A percentile compares a stretch with the other conserved stretches of the same genome.
Evolutionary conservation across 169 alveolate species (phyloP).

Genomic region (Eimeria maxima): DNA sequence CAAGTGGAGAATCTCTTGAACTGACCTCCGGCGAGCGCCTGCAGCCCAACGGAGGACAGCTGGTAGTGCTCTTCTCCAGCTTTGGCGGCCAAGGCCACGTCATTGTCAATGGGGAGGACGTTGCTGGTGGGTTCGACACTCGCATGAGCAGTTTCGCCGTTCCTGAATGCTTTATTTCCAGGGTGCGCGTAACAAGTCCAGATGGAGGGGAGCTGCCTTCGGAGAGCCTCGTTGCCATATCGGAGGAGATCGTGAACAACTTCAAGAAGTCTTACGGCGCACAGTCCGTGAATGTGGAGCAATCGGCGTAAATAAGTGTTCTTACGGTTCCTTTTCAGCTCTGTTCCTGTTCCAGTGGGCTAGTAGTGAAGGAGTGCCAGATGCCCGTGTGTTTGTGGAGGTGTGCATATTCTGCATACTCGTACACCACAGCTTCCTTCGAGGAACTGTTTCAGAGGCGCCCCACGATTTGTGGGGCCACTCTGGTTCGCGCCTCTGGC

Average conservation of each 20-base stretch:
- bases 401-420: not conserved
- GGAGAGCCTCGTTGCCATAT: not conserved
- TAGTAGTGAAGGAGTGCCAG: not conserved
- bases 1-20: not conserved
- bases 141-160: slow-evolving; percentile 1
- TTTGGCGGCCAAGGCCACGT: not conserved
- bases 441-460: slow-evolving; percentile 3
- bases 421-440: slow-evolving; percentile 12
- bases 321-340: not conserved
- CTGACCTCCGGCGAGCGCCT: not conserved
- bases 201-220: not conserved
- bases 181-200: not conserved
- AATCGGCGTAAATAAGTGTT: not conserved
- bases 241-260: not conserved
- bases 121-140: not conserved
- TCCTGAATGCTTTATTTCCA: not conserved
- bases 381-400: slow-evolving; percentile 5
- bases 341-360: not conserved
- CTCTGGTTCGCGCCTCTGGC: slow-evolving; percentile 24
- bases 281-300: not conserved
- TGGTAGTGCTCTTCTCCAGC: not conserved
- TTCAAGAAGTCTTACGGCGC: not conserved
- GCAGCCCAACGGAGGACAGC: not conserved
- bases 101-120: slow-evolving; percentile 29
- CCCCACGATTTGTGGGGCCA: not conserved